Evolutionary conservation across 2,329 filamentous ascomycete genomes (phyloP), one percentile per base, ranked within the genome.

Genomic region (Alternaria solani): DNA sequence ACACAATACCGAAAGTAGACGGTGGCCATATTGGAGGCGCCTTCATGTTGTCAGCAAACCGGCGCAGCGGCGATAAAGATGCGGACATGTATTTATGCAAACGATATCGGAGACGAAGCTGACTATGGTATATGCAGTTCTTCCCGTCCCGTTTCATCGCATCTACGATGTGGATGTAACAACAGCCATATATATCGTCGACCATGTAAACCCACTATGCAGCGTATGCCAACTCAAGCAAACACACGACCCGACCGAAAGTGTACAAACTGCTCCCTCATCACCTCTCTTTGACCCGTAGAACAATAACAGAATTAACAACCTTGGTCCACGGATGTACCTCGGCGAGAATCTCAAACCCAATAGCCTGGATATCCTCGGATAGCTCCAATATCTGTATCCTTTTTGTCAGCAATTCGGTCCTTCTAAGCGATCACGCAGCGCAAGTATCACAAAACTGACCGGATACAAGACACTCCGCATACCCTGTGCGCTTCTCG

Each of bases 311-410:
- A 7, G 82, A 84, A 62, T 86, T 86, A 4, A 86, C 82, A 2
- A 85, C 80, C 48, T 81, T 72, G 2, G 79, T 81, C 67, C 81
- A 83, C 1, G 84, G 84, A 67, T 85, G 82, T 38, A 84, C 76
- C 7, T 81, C 80, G 0, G 80, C 69, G 23, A 81, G 73, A 0
- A 81, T 69, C 51, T 84, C 79, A 18, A 83, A 65, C 1, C 75
- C 71, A 3, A 64, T 56, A 8, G 51, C 56, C 38, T 74, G 49
- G 28, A 82, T 56, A 3, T 70, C 70, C 0, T 68, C 70, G 0
- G 75, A 77, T 0, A 80, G 72, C 8, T 81, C 72, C 20, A 83
- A 75, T 32, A 82, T 78, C 70, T 81, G 43, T n/a, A 38, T 48
- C 20, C 20, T 23, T 20, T 5, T 20, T 5, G 5, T 41, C 26